A percentile compares a stretch with the other conserved stretches of the same genome.
These are phyloP conservation scores for Acarospora socialis DNA, from an alignment of 2,329 filamentous ascomycete genomes.

Conservation along the genomic window DNA sequence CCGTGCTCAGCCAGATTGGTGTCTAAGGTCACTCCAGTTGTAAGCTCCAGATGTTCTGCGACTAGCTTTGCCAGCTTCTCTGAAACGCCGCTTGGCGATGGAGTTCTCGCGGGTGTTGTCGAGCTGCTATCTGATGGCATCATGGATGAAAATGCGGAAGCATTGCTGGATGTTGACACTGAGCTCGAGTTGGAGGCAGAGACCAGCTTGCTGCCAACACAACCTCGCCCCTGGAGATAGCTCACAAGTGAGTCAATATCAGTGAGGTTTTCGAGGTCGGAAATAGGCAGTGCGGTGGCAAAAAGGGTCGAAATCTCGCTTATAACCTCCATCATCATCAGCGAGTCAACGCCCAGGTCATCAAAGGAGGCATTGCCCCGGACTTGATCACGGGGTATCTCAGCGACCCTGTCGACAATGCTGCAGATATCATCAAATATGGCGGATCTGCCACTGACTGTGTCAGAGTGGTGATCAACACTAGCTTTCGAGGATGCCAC, in stretches of 20 bases:
- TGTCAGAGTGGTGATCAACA: background rate
- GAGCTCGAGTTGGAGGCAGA: too few species aligned
- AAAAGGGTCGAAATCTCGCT: slow-evolving; percentile 25
- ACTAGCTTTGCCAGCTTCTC: background rate
- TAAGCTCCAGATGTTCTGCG: background rate
- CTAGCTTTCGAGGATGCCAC: background rate
- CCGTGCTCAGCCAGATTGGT: slow-evolving; percentile 22
- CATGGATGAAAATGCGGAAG: background rate
- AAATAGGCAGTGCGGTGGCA: background rate
- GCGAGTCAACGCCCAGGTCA: slow-evolving; percentile 33
- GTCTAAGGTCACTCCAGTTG: background rate
- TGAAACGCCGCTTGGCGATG: background rate
- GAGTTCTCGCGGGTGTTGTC: background rate
- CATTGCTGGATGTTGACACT: background rate
- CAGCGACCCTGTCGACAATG: slow-evolving; percentile 11
- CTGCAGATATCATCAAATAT: background rate
- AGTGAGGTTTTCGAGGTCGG: background rate
- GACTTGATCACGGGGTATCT: slow-evolving; percentile 15
- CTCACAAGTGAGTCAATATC: slow-evolving; percentile 1
- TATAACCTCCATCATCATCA: slow-evolving; percentile 31
- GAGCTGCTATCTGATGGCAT: background rate
- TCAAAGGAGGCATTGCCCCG: slow-evolving; percentile 4
- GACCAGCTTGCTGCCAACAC: too few species aligned
- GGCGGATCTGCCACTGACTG: slow-evolving; percentile 1
- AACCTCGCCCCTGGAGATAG: slow-evolving; percentile 2